Conservation (phyloP, 208 protist species). For the Leishmania amazonensis region DNA sequence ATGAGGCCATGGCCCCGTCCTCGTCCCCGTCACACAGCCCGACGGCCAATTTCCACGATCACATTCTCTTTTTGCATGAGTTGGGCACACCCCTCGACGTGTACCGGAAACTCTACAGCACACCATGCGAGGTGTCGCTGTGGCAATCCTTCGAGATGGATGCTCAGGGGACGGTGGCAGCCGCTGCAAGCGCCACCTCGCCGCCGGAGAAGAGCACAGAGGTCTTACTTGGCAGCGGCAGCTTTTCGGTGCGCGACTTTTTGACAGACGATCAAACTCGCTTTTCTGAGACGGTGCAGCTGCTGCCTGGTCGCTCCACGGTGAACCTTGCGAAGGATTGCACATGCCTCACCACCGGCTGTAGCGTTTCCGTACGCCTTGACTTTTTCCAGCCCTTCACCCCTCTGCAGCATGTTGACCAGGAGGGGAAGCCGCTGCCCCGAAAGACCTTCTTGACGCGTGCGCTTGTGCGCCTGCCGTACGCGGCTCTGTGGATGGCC, state of each 20-base stretch:
- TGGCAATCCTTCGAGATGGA: constrained; percentile 32
- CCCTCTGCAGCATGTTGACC: constrained; percentile 55
- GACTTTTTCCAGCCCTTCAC: constrained; percentile 72
- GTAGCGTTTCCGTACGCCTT: constrained; percentile 49
- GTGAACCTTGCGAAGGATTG: constrained; percentile 16
- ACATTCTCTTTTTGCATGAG: constrained; percentile 31
- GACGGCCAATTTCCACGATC: constrained; percentile 10
- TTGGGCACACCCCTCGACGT: constrained; percentile 36
- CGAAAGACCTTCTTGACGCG: constrained; percentile 58
- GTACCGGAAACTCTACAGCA: constrained; percentile 26
- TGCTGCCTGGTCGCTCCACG: constrained; percentile 35
- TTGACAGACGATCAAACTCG: constrained; percentile 45
- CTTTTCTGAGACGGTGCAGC: constrained; percentile 46
- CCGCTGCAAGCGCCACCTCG: neutral
- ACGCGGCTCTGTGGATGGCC: constrained; percentile 50
- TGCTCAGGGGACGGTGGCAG: neutral
- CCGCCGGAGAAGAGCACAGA: constrained; percentile 11
- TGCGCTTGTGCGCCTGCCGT: constrained; percentile 73
- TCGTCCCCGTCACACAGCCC: neutral
- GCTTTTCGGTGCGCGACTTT: constrained; percentile 54
- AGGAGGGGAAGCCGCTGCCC: constrained; percentile 31
- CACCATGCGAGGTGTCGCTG: constrained; percentile 32
- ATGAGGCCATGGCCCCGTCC: neutral
- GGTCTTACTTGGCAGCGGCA: constrained; percentile 48
- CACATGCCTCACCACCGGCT: constrained; percentile 54